Conservation (phyloP, 495 filamentous ascomycete species). For the Copromyces sp. region DNA sequence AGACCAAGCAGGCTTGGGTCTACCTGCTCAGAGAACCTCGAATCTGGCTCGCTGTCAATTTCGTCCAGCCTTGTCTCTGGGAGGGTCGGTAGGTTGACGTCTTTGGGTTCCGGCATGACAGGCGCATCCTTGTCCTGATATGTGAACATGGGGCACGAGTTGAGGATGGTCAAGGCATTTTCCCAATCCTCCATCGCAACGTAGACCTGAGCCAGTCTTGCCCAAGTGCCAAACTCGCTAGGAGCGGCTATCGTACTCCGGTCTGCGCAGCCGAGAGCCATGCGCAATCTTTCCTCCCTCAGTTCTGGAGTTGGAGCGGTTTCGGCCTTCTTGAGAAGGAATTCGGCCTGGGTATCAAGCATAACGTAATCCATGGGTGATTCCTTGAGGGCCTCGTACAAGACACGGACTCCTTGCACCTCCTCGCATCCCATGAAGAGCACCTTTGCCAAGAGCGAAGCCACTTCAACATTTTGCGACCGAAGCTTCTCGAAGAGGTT, state of each 20-base stretch:
- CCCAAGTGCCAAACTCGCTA: slow-evolving; percentile 96
- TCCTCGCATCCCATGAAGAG: slow-evolving; percentile 91
- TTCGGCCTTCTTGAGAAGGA: slow-evolving; percentile 73
- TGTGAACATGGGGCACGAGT: slow-evolving; percentile 99
- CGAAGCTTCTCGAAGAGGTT: slow-evolving; percentile 97
- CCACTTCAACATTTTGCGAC: slow-evolving; percentile 81
- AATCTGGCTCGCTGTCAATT: slow-evolving; percentile 80
- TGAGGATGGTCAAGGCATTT: slow-evolving; percentile 83
- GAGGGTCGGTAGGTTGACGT: slow-evolving; percentile 75
- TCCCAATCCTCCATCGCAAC: slow-evolving; percentile 91
- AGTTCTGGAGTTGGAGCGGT: slow-evolving; percentile 35
- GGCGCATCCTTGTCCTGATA: slow-evolving; percentile 97
- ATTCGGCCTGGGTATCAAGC: slow-evolving; percentile 88
- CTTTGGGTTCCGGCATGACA: slow-evolving; percentile 80
- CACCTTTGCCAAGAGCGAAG: slow-evolving; percentile 81
- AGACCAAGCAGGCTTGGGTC: slow-evolving; percentile 81
- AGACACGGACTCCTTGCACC: slow-evolving; percentile 79
- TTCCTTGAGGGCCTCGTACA: slow-evolving; percentile 80
- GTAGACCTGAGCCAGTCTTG: slow-evolving; percentile 84
- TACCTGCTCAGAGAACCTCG: slow-evolving; percentile 68
- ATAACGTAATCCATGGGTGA: slow-evolving; percentile 94
- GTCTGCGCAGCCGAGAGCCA: slow-evolving; percentile 89
- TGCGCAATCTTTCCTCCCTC: slow-evolving; percentile 50
- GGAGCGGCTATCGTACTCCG: slow-evolving; percentile 88
- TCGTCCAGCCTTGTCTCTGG: slow-evolving; percentile 90